These are phyloP conservation scores for Erodium trifolium DNA, from an alignment of 441 rosid genomes.

Conservation along the genomic window DNA sequence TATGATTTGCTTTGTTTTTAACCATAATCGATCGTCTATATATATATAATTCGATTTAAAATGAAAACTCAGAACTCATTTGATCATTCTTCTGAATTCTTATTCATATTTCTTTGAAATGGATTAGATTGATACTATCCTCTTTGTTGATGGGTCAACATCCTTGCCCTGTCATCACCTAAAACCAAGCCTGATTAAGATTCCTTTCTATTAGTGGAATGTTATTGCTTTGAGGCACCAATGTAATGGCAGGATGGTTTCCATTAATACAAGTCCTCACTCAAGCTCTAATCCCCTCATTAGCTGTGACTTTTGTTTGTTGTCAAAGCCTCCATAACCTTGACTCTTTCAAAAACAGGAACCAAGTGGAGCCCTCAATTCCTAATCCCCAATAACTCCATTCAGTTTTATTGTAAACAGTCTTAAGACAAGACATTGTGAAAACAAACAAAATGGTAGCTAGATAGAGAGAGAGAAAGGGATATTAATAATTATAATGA, in stretches of 20 bases:
- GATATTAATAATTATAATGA: background rate
- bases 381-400: background rate
- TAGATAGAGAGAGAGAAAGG: background rate
- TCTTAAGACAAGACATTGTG: slow-evolving; percentile 4
- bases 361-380: too few species aligned
- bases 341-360: too few species aligned
- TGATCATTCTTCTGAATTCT: slow-evolving; percentile 18
- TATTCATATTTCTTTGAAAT: slow-evolving; percentile 25
- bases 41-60: background rate
- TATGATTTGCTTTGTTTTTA: slow-evolving; percentile 3
- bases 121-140: slow-evolving; percentile 83
- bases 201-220: slow-evolving; percentile 59
- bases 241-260: slow-evolving; percentile 12
- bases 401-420: background rate
- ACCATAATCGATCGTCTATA: too few species aligned
- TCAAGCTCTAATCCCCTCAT: background rate
- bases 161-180: slow-evolving; percentile 88
- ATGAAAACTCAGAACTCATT: slow-evolving; percentile 26
- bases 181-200: slow-evolving; percentile 76
- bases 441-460: background rate
- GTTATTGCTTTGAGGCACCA: slow-evolving; percentile 18
- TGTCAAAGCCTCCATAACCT: too few species aligned
- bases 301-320: too few species aligned
- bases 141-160: slow-evolving; percentile 89
- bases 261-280: slow-evolving; percentile 8